phyloP scores from a whole-genome alignment of 371 early-diverging fungal genomes.

The Mucor mucedo region DNA sequence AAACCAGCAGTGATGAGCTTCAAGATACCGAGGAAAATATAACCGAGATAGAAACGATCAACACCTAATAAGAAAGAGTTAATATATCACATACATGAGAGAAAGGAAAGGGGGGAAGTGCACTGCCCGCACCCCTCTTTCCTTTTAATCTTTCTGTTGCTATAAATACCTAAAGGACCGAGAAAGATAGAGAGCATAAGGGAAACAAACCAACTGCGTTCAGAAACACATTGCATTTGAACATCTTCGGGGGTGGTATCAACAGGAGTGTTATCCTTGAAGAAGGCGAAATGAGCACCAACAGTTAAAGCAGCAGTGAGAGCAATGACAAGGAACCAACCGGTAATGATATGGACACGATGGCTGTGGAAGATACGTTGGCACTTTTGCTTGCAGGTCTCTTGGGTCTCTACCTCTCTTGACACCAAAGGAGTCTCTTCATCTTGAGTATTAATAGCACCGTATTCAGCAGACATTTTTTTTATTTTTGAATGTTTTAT shows the following conservation, averaged over 20 bases:
- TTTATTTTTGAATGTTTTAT: conserved; percentile 14
- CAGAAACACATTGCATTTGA: conserved; percentile 45
- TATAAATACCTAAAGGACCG: conserved; percentile 50
- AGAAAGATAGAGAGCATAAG: conserved; percentile 54
- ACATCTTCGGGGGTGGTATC: conserved; percentile 17
- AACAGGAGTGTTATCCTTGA: conserved; percentile 12
- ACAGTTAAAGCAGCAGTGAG: conserved; percentile 44
- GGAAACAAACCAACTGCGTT: conserved; percentile 55
- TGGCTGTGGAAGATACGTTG: conserved; percentile 39
- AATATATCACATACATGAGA: neutral
- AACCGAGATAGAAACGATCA: conserved; percentile 70
- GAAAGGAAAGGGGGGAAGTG: no score
- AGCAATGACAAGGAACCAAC: conserved; percentile 44
- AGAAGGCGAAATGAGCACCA: conserved; percentile 36
- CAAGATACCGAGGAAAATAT: conserved; percentile 54
- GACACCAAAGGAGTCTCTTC: conserved; percentile 39
- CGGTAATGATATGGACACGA: conserved; percentile 42
- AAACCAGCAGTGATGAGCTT: conserved; percentile 57
- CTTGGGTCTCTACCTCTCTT: conserved; percentile 14
- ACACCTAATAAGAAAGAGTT: conserved; percentile 35
- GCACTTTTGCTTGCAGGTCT: conserved; percentile 37
- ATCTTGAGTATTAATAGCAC: conserved; percentile 39
- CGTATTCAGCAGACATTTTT: conserved; percentile 46
- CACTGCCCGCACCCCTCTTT: neutral
- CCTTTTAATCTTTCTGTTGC: neutral